Percentiles rank a stretch among this genome's conserved stretches.
Evolutionary conservation across 192 early-diverging fungal species (phyloP).

Genomic region (Coemansia sp.): DNA sequence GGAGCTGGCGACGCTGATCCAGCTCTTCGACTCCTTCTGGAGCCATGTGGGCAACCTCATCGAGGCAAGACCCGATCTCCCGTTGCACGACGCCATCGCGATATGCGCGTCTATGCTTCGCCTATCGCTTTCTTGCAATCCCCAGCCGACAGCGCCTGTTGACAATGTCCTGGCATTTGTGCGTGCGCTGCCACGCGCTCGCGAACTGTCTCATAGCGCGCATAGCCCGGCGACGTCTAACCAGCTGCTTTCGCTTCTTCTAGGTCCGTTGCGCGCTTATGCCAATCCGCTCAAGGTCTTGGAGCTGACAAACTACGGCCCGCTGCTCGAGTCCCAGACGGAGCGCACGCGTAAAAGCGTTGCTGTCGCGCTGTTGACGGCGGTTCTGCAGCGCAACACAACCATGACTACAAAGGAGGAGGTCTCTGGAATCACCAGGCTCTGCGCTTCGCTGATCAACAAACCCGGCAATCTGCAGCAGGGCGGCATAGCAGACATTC

Average conservation of each 20-base stretch:
- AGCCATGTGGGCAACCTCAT: slow-evolving; percentile 88
- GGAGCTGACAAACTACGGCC: slow-evolving; percentile 74
- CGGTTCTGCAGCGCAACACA: slow-evolving; percentile 67
- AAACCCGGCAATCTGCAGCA: slow-evolving; percentile 4
- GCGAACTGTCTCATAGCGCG: slow-evolving; percentile 67
- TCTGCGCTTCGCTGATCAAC: slow-evolving; percentile 40
- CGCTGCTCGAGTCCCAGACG: slow-evolving; percentile 80
- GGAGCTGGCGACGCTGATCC: slow-evolving; percentile 29
- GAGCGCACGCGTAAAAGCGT: slow-evolving; percentile 80
- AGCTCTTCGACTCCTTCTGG: slow-evolving; percentile 97
- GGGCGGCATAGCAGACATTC: neutral
- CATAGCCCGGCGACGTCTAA: slow-evolving; percentile 65
- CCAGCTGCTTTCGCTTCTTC: slow-evolving; percentile 79
- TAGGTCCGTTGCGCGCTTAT: slow-evolving; percentile 79
- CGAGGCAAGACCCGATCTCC: slow-evolving; percentile 87
- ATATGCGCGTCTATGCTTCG: slow-evolving; percentile 85
- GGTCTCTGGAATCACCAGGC: slow-evolving; percentile 39
- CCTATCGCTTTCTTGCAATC: slow-evolving; percentile 82
- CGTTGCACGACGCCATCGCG: slow-evolving; percentile 88
- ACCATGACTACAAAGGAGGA: slow-evolving; percentile 41
- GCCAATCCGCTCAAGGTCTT: slow-evolving; percentile 62
- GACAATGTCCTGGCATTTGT: slow-evolving; percentile 91
- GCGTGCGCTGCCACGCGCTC: slow-evolving; percentile 63
- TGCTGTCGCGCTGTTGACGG: slow-evolving; percentile 70
- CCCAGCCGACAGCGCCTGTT: slow-evolving; percentile 79